Base-by-base conservation (phyloP, 306 rosid genomes). In the Medicago truncatula region DNA sequence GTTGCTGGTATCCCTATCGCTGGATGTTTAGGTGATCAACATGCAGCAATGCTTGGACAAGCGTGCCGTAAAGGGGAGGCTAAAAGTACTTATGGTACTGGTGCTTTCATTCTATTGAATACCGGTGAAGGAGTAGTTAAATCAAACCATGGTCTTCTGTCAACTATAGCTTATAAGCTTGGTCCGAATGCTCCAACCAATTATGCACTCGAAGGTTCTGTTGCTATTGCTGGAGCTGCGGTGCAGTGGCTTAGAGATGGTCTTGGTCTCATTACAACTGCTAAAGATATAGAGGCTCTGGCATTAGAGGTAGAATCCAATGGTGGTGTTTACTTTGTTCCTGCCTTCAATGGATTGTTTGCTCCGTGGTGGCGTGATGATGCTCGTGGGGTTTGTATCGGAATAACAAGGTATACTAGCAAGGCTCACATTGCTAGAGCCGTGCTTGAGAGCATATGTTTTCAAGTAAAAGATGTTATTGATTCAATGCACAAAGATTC, bases 341-440 rank as follows among this genome's bases (percentile, higher is more conserved):
- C 98, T 15, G 97, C 97, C 67, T 95, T 95, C 38, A 95, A 83
- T 80, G 99, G 97, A 38, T 72, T 95, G 74, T 95, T 86, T 83
- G 97, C 99, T 46, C 98, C 99, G 0, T 92, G 93, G 96, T 95
- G 98, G 98, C 89, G 97, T 2, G 98, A 95, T 14, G 98, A 95
- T 81, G 98, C 97, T 84, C 96, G 98, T 0, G 99, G 97, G 8
- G 93, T 95, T 78, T 80, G 83, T 39, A 77, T 95, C 50, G 99
- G 99, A 11, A 86, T 95, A 34, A 95, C 97, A 20, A 86, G 97
- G 84, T 86, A 76, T 74, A 92, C 97, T 4, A 89, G 61, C 74
- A 95, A 92, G 87, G 88, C 89, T 75, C 99, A 95, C 79, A 83
- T 95, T 68, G 95, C 97, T 68, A 74, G 97, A 63, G 99, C 96